A percentile compares a stretch with the other conserved stretches of the same genome.
Conservation (phyloP, 257 asterid genomes). For the Handroanthus guayacan region DNA sequence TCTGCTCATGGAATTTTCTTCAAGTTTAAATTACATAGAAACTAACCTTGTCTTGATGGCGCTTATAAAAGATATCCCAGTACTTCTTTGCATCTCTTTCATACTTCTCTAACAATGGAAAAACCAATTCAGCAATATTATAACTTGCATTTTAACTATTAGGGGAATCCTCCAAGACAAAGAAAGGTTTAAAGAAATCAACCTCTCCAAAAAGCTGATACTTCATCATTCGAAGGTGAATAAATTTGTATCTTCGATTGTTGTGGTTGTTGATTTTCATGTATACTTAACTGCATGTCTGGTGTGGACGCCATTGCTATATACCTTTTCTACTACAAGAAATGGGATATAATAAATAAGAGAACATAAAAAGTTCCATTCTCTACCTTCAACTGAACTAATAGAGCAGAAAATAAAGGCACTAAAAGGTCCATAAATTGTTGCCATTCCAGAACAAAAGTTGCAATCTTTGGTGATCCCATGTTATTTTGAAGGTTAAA, state of each 20-base stretch:
- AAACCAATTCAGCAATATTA: slow-evolving; percentile 9
- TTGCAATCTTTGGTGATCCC: slow-evolving; percentile 21
- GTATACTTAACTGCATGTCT: slow-evolving; percentile 30
- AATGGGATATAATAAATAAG: neutral
- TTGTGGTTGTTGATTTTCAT: slow-evolving; percentile 45
- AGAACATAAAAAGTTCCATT: neutral
- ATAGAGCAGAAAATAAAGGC: neutral
- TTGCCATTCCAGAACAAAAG: neutral
- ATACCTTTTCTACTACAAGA: slow-evolving; percentile 15
- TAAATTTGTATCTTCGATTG: slow-evolving; percentile 77
- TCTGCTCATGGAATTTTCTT: slow-evolving; percentile 13
- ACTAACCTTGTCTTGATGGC: slow-evolving; percentile 88
- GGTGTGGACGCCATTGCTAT: slow-evolving; percentile 48
- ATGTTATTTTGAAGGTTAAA: neutral
- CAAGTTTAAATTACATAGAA: slow-evolving; percentile 16
- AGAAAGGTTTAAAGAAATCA: slow-evolving; percentile 20
- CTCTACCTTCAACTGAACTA: slow-evolving; percentile 16
- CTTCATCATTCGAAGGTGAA: slow-evolving; percentile 77
- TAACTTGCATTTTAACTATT: slow-evolving; percentile 3
- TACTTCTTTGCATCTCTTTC: slow-evolving; percentile 93
- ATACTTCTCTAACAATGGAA: slow-evolving; percentile 71
- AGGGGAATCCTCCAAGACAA: neutral
- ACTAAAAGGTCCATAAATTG: slow-evolving; percentile 7
- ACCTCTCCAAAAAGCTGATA: slow-evolving; percentile 93
- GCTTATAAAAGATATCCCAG: slow-evolving; percentile 94